Base-by-base conservation (phyloP, 73 alveolate genomes). In the Paramecium primaurelia region DNA sequence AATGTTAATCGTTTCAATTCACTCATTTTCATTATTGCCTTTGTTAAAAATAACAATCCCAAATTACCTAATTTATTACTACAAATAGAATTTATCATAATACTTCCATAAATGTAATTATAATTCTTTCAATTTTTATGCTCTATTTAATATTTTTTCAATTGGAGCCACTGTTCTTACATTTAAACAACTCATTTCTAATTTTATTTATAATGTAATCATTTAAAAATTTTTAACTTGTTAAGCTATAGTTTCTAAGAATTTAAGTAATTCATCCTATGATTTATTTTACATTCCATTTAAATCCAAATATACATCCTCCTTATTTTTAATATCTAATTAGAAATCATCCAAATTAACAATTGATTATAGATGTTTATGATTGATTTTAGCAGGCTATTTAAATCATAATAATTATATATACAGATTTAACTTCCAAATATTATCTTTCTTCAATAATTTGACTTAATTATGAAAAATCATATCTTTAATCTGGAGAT, bases 31-130 rank as follows among this genome's bases (percentile, higher is more conserved):
- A 28, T 49, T 0, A 80, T 80, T 1, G 71, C 44, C 49, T 80
- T 32, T 0, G 11, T 32, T 20, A 80, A 25, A 12, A 80, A 49
- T 2, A 80, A 25, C 28, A 80, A 80, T 47, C 91, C 91, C 32
- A 80, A 80, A 80, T 80, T 80, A 0, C 91, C 91, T 12, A 80
- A 49, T 80, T 80, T 80, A 45, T 80, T 80, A 49, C 91, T 80
- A 80, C 11, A 32, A 45, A 26, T 25, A n/a, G 40, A 75, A 12
- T 3, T 12, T 45, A 20, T 11, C 1, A 36, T 64, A 11, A 11
- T 80, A 80, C 91, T 80, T 80, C 91, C 91, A 80, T 11, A 80
- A 12, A 6, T 80, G 77, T 12, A 80, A 47, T 45, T 80, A 11
- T 28, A 80, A 36, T 45, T 80, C 91, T 36, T 80, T 49, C 20